Evolutionary conservation across 257 asterid genomes (phyloP).

Genomic region (Solanum sejunctum): DNA sequence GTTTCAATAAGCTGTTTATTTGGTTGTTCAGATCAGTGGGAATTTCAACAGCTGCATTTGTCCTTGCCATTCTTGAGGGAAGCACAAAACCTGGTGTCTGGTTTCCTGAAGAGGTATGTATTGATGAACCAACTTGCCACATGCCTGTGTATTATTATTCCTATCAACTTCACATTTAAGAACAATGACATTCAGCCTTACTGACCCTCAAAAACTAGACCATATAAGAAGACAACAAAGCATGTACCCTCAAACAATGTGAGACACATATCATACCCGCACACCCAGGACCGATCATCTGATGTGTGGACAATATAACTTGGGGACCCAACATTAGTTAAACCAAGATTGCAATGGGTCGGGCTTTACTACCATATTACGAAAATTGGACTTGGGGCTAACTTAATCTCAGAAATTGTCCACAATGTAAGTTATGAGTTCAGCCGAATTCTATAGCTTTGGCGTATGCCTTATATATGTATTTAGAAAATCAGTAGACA

Average conservation of each 20-base stretch:
- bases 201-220: not conserved
- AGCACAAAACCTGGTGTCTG: slow-evolving; percentile 89
- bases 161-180: not conserved
- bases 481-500: not conserved
- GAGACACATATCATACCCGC: not conserved
- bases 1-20: not conserved
- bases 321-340: not conserved
- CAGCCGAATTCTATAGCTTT: not conserved
- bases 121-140: not conserved
- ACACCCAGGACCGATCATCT: not conserved
- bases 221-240: not conserved
- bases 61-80: slow-evolving; percentile 82
- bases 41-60: slow-evolving; percentile 64
- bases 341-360: not conserved
- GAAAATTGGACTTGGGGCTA: not conserved
- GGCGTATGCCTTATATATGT: not conserved
- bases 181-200: not conserved
- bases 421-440: not conserved
- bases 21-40: slow-evolving; percentile 71
- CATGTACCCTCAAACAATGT: not conserved
- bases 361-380: not conserved
- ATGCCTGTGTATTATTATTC: not conserved
- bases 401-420: not conserved
- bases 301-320: not conserved
- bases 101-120: slow-evolving; percentile 87